Evolutionary conservation across 331 rosid species (phyloP).

Genomic region (Quercus lobata): DNA sequence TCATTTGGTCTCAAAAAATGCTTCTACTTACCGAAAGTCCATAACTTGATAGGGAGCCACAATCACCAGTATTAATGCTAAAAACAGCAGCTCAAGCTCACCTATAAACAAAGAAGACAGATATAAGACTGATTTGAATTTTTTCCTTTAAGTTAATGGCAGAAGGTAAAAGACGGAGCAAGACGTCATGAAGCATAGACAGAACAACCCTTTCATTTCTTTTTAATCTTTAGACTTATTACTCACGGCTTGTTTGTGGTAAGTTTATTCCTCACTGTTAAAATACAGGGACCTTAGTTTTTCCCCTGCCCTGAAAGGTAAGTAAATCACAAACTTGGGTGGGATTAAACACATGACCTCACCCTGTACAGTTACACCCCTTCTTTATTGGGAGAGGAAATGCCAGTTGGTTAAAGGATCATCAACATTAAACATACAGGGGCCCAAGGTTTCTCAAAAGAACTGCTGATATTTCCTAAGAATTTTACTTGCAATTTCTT

Average conservation of each 20-base stretch:
- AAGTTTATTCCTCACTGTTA: neutral
- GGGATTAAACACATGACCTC: too few species aligned
- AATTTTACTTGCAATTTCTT: too few species aligned
- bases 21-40: constrained; percentile 40
- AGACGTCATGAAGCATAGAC: neutral
- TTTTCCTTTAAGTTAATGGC: neutral
- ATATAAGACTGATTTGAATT: neutral
- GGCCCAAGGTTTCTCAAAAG: neutral
- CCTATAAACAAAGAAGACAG: constrained; percentile 36
- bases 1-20: constrained; percentile 6
- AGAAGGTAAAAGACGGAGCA: constrained; percentile 11
- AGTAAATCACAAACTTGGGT: too few species aligned
- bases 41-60: constrained; percentile 69
- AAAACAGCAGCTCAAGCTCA: constrained; percentile 86
- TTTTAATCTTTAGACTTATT: neutral
- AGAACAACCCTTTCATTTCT: neutral
- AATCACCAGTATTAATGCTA: constrained; percentile 62
- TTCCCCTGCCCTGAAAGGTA: too few species aligned
- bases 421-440: neutral
- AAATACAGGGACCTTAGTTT: neutral
- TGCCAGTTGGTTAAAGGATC: neutral
- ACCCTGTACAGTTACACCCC: neutral
- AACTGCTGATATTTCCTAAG: too few species aligned
- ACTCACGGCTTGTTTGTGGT: neutral
- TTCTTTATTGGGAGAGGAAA: neutral